Base-by-base conservation (phyloP, 2,329 filamentous ascomycete species). In the Nemania sp. region DNA sequence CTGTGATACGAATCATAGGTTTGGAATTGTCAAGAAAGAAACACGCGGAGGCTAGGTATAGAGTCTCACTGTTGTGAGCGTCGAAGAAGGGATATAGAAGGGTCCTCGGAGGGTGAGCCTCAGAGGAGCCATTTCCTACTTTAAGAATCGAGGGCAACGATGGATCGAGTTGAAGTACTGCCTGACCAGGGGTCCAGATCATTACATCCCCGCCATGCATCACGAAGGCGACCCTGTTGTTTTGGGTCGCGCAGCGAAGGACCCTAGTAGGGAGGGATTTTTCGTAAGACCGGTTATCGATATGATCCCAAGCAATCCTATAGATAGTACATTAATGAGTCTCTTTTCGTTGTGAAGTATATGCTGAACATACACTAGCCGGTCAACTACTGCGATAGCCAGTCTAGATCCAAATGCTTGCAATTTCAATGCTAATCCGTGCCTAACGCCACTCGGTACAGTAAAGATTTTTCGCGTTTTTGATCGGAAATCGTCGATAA, bases 281-380 rank as follows among this genome's bases (percentile, higher is more conserved):
- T 47, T 74, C 68, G 20, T 55, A 63, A 26, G 41, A 54, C 11
- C 38, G 27, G 38, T 74, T 72, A 20, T 64, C 58, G 6, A 64
- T 53, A 54, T 74, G 71, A 58, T 77, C 72, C 74, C 74, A 77
- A 41, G 69, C 72, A 38, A 75, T 54, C 43, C 75, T 77, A 15
- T n/a, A 51, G 43, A 24, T 24, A 11, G 20, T 11, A 51, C 26
- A 20, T 75, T 49, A 76, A 57, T 55, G 24, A 54, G 13, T 8
- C 20, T 53, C 20, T 53, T 32, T 15, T 62, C 43, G n/a, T 26
- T 43, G 18, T n/a, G n/a, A n/a, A 22, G 8, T 5, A 20, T 29
- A 15, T 51, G 38, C 18, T 13, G 26, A 29, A 59, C 74, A 59
- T 70, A 76, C 75, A 76, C 22, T 27, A 66, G 32, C 27, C 61